phyloP scores from a whole-genome alignment of 495 filamentous ascomycete species.

The Symbiotaphrina buchneri region DNA sequence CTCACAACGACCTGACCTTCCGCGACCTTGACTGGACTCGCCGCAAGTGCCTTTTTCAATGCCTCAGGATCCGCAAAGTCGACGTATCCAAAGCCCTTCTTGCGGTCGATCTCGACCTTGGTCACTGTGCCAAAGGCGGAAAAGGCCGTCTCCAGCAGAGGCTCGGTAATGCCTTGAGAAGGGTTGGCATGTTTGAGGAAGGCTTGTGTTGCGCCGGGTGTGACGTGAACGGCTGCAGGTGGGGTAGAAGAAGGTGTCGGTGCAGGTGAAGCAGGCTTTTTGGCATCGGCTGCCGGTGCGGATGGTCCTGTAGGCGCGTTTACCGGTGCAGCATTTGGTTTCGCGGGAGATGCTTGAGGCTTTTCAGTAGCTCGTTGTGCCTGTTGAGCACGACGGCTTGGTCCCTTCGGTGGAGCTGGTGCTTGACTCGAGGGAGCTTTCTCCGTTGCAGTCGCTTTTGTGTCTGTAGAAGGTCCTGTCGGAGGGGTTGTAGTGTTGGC shows the following conservation, averaged over 20 bases:
- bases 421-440: not conserved
- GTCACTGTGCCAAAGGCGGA: conserved; percentile 42
- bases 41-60: conserved; percentile 55
- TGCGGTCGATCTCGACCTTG: conserved; percentile 72
- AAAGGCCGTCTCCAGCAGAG: conserved; percentile 48
- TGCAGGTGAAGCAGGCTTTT: not conserved
- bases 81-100: conserved; percentile 82
- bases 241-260: conserved; percentile 2
- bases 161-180: conserved; percentile 74
- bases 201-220: conserved; percentile 46
- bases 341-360: too few relatives aligned
- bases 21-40: conserved; percentile 57
- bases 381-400: too few relatives aligned
- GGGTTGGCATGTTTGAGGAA: conserved; percentile 87
- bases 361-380: too few relatives aligned
- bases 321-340: too few relatives aligned
- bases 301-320: conserved; percentile 2
- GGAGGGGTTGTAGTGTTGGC: conserved; percentile 18
- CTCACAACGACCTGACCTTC: conserved; percentile 72
- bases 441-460: not conserved
- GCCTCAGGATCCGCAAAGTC: conserved; percentile 53
- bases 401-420: not conserved
- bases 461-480: too few relatives aligned
- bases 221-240: conserved; percentile 10
- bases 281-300: not conserved